A percentile compares a stretch with the other conserved stretches of the same genome.
Conservation (phyloP, 2,329 filamentous ascomycete species). For the Aureobasidium melanogenum region DNA sequence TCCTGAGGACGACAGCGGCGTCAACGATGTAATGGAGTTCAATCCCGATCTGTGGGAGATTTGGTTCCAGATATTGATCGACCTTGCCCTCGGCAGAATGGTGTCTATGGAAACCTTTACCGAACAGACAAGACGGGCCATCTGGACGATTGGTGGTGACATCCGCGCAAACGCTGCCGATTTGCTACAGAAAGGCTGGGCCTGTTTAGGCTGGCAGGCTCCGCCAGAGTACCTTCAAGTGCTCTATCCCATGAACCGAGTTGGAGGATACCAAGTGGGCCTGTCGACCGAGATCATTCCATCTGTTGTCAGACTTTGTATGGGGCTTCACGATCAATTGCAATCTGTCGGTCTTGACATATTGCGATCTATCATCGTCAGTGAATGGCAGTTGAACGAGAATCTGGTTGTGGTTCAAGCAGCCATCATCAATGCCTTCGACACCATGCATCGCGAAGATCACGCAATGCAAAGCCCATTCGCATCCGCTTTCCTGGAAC, state of each 20-base stretch:
- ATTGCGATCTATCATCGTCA: constrained; percentile 94
- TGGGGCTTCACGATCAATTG: constrained; percentile 89
- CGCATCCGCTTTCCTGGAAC: constrained; percentile 56
- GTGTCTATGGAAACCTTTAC: constrained; percentile 92
- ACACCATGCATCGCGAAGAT: constrained; percentile 67
- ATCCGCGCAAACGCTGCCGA: constrained; percentile 87
- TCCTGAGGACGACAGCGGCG: constrained; percentile 78
- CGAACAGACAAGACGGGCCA: constrained; percentile 88
- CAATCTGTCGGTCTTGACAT: constrained; percentile 86
- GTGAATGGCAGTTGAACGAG: constrained; percentile 93
- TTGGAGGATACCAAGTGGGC: constrained; percentile 96
- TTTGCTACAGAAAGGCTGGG: constrained; percentile 77
- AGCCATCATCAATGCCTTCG: constrained; percentile 91
- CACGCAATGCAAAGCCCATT: neutral
- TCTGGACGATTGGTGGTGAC: constrained; percentile 98
- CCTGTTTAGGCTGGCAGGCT: constrained; percentile 94
- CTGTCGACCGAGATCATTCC: constrained; percentile 89
- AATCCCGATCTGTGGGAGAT: constrained; percentile 90
- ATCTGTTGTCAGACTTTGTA: constrained; percentile 84
- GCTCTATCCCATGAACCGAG: constrained; percentile 68
- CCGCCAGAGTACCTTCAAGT: constrained; percentile 61
- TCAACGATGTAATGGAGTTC: constrained; percentile 47
- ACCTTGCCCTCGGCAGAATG: constrained; percentile 79
- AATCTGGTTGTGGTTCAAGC: constrained; percentile 87
- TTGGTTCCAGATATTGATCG: constrained; percentile 83